Evolutionary conservation across 139 green algal genomes (phyloP).

Genomic region (Coelastrella sp.): DNA sequence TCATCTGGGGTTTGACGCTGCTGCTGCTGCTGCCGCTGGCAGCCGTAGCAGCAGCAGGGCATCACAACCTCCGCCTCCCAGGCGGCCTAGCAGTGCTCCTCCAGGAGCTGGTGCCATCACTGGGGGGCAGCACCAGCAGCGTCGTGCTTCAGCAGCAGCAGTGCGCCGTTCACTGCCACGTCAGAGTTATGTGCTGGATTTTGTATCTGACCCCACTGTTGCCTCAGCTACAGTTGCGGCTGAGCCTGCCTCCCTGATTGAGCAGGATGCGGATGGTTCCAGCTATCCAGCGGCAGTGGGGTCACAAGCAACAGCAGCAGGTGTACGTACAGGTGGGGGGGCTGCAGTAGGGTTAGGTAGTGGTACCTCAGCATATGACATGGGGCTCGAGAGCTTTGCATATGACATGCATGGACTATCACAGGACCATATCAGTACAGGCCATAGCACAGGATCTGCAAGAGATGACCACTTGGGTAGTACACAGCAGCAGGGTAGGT

Average conservation of each 20-base stretch:
- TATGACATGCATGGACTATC: too few species aligned
- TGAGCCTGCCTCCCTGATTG: background rate
- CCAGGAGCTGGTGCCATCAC: background rate
- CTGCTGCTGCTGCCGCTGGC: background rate
- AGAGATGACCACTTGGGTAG: too few species aligned
- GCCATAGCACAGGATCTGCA: too few species aligned
- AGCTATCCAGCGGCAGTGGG: background rate
- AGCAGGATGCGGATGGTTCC: background rate
- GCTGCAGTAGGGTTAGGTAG: background rate
- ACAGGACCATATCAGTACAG: too few species aligned
- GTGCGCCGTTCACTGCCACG: background rate
- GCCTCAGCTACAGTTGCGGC: background rate
- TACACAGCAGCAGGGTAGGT: too few species aligned
- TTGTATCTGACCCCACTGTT: conserved; percentile 15
- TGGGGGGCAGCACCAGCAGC: background rate
- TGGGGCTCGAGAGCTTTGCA: too few species aligned
- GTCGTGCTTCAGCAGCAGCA: background rate
- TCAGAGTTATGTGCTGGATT: background rate
- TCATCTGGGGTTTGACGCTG: background rate
- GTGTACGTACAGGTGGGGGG: background rate
- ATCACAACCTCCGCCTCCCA: too few species aligned
- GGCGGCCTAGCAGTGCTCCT: too few species aligned
- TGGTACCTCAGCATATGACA: too few species aligned
- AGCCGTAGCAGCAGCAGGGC: too few species aligned
- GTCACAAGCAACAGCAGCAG: background rate